These are phyloP conservation scores for Karstenula rhodostoma DNA, from an alignment of 2,329 filamentous ascomycete genomes.

Conservation along the genomic window DNA sequence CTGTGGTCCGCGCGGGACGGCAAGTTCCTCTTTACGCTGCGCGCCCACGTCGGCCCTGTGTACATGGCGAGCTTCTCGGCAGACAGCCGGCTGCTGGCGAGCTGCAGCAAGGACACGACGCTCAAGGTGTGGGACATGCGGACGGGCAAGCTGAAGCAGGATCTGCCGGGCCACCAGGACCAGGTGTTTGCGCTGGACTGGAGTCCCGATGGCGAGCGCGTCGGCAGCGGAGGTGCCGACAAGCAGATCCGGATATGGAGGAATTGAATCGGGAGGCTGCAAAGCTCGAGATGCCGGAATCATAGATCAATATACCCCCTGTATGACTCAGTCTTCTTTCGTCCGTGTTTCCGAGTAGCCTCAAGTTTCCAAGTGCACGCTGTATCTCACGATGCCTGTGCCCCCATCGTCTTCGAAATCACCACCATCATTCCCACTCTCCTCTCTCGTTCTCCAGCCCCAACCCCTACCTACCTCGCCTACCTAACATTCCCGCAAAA, in stretches of 20 bases:
- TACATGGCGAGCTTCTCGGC: constrained; percentile 94
- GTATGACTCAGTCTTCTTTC: background rate
- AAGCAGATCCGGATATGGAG: constrained; percentile 75
- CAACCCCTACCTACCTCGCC: too few relatives aligned
- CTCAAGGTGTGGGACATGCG: constrained; percentile 94
- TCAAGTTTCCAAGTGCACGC: background rate
- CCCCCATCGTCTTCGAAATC: too few relatives aligned
- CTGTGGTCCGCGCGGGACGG: constrained; percentile 82
- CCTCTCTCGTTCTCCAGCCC: too few relatives aligned
- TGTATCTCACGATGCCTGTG: too few relatives aligned
- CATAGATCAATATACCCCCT: constrained; percentile 5
- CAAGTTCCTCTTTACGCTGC: constrained; percentile 83
- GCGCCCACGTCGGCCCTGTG: constrained; percentile 89
- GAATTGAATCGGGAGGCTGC: constrained; percentile 61
- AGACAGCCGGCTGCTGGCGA: constrained; percentile 88
- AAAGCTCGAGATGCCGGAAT: background rate
- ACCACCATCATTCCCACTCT: too few relatives aligned
- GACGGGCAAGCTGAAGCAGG: constrained; percentile 80
- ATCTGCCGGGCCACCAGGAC: constrained; percentile 89
- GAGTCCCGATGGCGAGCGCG: constrained; percentile 87
- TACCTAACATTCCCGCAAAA: too few relatives aligned
- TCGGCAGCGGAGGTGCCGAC: constrained; percentile 92
- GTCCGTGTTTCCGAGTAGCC: background rate
- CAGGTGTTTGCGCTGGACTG: constrained; percentile 96
- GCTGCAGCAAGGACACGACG: constrained; percentile 89